Percentiles rank a stretch among this genome's conserved stretches.
phyloP scores from a whole-genome alignment of 1,284 basidiomycete genomes.

The Boletellus deceptivus region DNA sequence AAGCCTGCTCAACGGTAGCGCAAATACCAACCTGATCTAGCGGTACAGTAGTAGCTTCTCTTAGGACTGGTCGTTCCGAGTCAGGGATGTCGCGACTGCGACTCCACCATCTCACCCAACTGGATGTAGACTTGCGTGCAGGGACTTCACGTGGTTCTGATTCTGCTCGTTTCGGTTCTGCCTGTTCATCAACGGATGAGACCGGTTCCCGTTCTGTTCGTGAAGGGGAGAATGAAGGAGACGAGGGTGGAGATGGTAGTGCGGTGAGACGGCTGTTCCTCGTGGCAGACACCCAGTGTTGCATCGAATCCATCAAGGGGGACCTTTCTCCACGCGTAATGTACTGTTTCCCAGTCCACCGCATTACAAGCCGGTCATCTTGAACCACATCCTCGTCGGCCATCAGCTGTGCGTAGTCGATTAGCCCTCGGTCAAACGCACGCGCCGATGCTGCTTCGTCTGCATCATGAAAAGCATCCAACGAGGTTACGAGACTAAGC shows the following conservation, averaged over 20 bases:
- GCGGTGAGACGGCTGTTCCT: conserved; percentile 23
- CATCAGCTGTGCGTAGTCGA: conserved; percentile 57
- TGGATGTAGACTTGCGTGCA: conserved; percentile 49
- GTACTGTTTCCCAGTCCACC: conserved; percentile 67
- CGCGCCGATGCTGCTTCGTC: conserved; percentile 53
- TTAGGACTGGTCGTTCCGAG: conserved; percentile 22
- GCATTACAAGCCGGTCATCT: conserved; percentile 61
- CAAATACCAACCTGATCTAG: conserved; percentile 19
- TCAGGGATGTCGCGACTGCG: conserved; percentile 43
- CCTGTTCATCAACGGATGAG: conserved; percentile 30
- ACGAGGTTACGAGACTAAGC: conserved; percentile 49
- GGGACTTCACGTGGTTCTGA: conserved; percentile 39
- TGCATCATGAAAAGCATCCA: conserved; percentile 35
- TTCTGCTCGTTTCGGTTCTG: conserved; percentile 28
- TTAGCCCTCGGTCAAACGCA: conserved; percentile 52
- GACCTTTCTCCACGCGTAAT: conserved; percentile 62
- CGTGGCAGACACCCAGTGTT: conserved; percentile 52
- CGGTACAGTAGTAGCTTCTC: conserved; percentile 17
- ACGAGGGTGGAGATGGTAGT: conserved; percentile 22
- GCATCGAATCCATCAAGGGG: conserved; percentile 63
- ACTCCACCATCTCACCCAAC: conserved; percentile 79
- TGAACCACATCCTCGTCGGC: conserved; percentile 51
- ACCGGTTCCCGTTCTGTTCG: conserved; percentile 32
- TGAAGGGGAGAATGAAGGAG: conserved; percentile 33
- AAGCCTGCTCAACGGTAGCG: neutral